Base-by-base conservation (phyloP, 441 rosid species). In the Hura crepitans region DNA sequence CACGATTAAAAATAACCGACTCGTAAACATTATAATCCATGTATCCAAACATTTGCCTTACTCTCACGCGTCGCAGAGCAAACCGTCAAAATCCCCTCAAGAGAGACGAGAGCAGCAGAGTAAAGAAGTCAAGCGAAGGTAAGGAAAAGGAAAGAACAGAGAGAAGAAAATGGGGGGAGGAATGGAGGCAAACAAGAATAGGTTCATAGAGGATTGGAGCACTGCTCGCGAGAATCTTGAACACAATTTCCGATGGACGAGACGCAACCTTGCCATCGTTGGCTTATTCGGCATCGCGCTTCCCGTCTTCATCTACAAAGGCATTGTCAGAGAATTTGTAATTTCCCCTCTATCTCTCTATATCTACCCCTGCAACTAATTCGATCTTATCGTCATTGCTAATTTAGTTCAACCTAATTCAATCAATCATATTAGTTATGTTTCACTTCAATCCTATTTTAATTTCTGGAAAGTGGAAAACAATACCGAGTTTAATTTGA, bases 311-410 rank as follows among this genome's bases (percentile, higher is more conserved):
- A 77, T 92, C 78, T 92, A 92, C 83, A 90, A 81, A 80, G 96
- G 94, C 83, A 87, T 90, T 87, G 95, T 92, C 85, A 79, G 78
- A 68, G 97, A 90, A 78, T 92, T 90, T 47, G 97, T 92, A 81
- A 82, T 28, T 65, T 62, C 68, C 14, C 12, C 61, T 39, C 55
- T 39, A 55, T 66, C 20, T 31, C 53, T 43, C 17, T 63, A n/a
- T 61, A 58, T 56, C 37, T 27, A 33, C 1, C 15, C 11, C 39
- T 56, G 25, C 18, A 43, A 7, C 6, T 2, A n/a, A 25, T n/a
- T 22, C 13, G 28, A 17, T 55, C 3, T 23, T 68, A 65, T 62
- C 7, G 8, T 31, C 46, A n/a, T 43, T 53, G 11, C 43, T 64
- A 73, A 62, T 49, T 3, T 45, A 9, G 46, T 31, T 72, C 10